Conservation (phyloP, 805 yeast genomes). For the Alloascoidea hylecoeti region DNA sequence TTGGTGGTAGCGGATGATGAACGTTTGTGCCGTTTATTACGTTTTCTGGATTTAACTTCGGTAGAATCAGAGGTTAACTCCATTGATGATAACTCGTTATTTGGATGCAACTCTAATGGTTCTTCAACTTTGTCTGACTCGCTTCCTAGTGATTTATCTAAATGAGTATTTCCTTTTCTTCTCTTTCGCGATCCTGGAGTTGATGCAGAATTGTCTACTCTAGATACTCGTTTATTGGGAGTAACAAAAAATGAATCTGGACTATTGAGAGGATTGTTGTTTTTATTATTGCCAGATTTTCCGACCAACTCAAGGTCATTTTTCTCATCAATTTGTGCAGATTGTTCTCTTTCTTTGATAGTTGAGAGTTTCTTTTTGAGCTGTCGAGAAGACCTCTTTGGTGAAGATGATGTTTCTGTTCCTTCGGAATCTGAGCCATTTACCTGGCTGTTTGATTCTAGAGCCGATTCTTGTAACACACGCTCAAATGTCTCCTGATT, state of each 20-base stretch:
- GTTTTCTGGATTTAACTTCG: conserved; percentile 12
- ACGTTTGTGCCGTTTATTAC: background rate
- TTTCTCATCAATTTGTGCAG: background rate
- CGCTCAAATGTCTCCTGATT: conserved; percentile 22
- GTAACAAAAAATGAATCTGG: too few relatives aligned
- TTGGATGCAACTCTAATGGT: too few relatives aligned
- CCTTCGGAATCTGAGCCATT: background rate
- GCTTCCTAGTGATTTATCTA: too few relatives aligned
- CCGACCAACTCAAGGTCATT: background rate
- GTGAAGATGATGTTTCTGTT: background rate
- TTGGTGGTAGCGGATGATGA: conserved; percentile 3
- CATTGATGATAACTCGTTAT: too few relatives aligned
- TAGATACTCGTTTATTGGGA: too few relatives aligned
- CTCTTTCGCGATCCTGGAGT: too few relatives aligned
- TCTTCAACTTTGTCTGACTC: too few relatives aligned
- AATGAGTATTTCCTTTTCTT: too few relatives aligned
- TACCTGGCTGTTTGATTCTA: conserved; percentile 13
- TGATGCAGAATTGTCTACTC: too few relatives aligned
- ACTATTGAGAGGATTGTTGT: too few relatives aligned
- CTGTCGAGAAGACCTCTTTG: background rate
- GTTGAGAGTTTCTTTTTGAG: background rate
- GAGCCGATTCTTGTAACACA: conserved; percentile 22
- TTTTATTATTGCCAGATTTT: background rate
- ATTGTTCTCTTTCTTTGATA: background rate
- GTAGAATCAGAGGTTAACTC: too few relatives aligned